phyloP scores from a whole-genome alignment of 2,329 filamentous ascomycete species.

The Metarhizium album region DNA sequence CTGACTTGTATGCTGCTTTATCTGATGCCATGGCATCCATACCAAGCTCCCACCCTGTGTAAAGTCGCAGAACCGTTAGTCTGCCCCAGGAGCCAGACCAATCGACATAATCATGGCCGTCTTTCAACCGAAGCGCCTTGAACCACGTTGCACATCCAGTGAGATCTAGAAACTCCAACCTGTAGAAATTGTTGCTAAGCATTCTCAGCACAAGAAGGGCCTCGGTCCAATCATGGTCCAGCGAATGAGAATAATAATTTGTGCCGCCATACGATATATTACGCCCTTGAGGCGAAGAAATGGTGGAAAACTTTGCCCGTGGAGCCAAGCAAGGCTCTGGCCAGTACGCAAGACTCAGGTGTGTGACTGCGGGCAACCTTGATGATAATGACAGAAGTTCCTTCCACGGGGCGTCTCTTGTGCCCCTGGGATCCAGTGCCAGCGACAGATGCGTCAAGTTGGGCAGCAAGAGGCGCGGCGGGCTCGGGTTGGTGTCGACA shows the following conservation, averaged over 20 bases:
- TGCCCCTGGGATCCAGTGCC: constrained; percentile 29
- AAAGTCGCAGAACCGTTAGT: constrained; percentile 33
- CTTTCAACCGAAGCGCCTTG: constrained; percentile 31
- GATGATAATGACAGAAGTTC: constrained; percentile 44
- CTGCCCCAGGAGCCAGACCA: constrained; percentile 46
- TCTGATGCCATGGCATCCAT: constrained; percentile 24
- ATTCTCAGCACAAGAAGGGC: constrained; percentile 43
- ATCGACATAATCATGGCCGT: constrained; percentile 38
- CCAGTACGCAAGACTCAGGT: constrained; percentile 52
- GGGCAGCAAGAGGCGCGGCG: constrained; percentile 35
- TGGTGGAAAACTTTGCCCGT: constrained; percentile 36
- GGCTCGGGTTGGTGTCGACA: constrained; percentile 20
- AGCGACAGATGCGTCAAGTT: constrained; percentile 52
- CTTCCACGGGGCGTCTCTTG: constrained; percentile 40
- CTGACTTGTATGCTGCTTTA: constrained; percentile 22
- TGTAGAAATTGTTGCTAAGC: constrained; percentile 43
- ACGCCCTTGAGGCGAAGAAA: constrained; percentile 32
- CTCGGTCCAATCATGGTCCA: constrained; percentile 50
- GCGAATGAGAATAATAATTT: constrained; percentile 44
- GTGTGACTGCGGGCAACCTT: constrained; percentile 44
- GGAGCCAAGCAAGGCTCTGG: constrained; percentile 48
- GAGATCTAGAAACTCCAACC: constrained; percentile 50
- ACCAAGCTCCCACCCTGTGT: constrained; percentile 29
- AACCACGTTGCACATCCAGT: constrained; percentile 49
- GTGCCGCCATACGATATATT: constrained; percentile 43